Evolutionary conservation across 139 green algal species (phyloP), one percentile per base, ranked within the genome.

Genomic region (Coccomyxa sp.): DNA sequence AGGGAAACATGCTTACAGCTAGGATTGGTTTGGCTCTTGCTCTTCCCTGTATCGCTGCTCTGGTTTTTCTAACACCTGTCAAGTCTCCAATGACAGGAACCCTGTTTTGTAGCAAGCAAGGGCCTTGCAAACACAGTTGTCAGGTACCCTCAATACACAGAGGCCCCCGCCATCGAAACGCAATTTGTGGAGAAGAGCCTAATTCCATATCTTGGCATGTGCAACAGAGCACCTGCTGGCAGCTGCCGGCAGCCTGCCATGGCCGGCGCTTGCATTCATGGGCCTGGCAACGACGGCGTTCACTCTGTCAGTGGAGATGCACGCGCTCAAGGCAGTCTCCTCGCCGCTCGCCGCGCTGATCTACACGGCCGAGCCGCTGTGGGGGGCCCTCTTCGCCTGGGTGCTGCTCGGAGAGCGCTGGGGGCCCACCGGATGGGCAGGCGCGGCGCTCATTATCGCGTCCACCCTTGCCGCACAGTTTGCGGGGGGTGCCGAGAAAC

Each of bases 351-450:
- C 92, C 0, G 91, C 91, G 28, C 67, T 95, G 23, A 91, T 94
- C 21, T 95, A 95, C 88, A 89, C 88, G 0, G 51, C 89, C 15
- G 92, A 95, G 85, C 90, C 90, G 28, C 51, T 95, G 58, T 95
- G 87, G 87, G 91, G 91, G 28, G 87, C 90, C 3, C 82, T 38
- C 7, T 89, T 93, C 67, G 91, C 91, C 23, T 94, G 82, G 77
- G 17, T 87, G 27, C 57, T 94, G 18, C 85, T 93, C 31, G 86
- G 85, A n/a, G 91, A 94, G 77, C 85, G 87, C 67, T 91, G 88
- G 88, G 86, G 84, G 25, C 15, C 82, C 18, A 68, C 76, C 25
- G 90, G 90, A 14, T 92, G 88, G 88, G 79, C 85, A 11, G 90
- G 90, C n/a, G 90, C 88, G 9, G 84, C 80, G 13, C 63, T 92